These are phyloP conservation scores for Yarrowia sp. DNA, from an alignment of 805 yeast genomes.

Conservation along the genomic window DNA sequence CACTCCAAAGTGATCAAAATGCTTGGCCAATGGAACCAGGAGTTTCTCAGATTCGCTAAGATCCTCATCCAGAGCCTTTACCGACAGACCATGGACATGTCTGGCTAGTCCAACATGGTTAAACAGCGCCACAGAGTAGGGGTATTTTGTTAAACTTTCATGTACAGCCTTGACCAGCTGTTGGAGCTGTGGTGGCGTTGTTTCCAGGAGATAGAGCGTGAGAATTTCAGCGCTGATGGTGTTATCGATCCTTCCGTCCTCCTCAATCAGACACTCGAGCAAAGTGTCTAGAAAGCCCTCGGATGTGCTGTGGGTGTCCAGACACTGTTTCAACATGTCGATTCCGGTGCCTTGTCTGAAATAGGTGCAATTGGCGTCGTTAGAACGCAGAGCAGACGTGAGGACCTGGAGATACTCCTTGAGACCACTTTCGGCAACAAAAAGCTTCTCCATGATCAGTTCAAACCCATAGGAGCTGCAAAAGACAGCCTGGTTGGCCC, in stretches of 20 bases:
- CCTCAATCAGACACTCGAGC: constrained; percentile 28
- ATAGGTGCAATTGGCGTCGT: constrained; percentile 33
- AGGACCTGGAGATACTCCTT: constrained; percentile 8
- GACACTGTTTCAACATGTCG: constrained; percentile 26
- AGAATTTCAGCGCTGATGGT: constrained; percentile 23
- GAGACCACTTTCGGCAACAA: constrained; percentile 15
- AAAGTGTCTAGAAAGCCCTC: constrained; percentile 16
- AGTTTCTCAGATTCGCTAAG: neutral
- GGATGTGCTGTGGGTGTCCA: constrained; percentile 14
- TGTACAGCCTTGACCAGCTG: constrained; percentile 10
- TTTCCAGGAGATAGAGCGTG: constrained; percentile 23
- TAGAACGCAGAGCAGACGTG: constrained; percentile 7
- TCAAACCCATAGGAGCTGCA: constrained; percentile 37
- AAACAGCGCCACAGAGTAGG: constrained; percentile 21
- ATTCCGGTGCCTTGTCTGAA: constrained; percentile 26
- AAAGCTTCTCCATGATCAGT: constrained; percentile 33
- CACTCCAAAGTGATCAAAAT: constrained; percentile 21
- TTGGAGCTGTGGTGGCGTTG: neutral
- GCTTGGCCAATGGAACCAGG: constrained; percentile 1
- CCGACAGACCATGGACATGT: constrained; percentile 8
- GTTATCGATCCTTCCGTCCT: constrained; percentile 18
- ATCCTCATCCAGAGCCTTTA: constrained; percentile 15
- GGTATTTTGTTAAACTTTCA: neutral
- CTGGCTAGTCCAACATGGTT: constrained; percentile 21
- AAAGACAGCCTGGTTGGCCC: constrained; percentile 29